Conservation (phyloP, 164 flowering plant species). For the Magnolia officinalis region DNA sequence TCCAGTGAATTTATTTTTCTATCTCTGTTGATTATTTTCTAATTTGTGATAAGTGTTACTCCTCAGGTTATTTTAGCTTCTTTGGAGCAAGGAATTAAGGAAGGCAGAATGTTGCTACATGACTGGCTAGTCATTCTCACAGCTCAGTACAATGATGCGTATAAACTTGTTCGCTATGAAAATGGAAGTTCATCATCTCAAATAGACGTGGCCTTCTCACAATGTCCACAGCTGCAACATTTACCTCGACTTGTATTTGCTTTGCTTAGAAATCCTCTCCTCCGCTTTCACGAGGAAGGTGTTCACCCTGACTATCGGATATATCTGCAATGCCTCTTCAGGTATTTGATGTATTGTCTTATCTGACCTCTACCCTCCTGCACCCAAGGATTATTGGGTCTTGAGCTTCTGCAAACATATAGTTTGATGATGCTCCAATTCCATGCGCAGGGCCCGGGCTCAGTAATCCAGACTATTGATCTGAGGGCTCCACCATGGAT, state of each 20-base stretch:
- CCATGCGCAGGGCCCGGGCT: neutral
- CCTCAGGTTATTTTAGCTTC: slow-evolving; percentile 88
- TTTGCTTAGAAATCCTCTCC: slow-evolving; percentile 84
- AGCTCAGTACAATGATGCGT: slow-evolving; percentile 93
- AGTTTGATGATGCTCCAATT: no score
- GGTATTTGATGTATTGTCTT: slow-evolving; percentile 34
- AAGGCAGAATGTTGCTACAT: slow-evolving; percentile 88
- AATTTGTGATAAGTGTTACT: slow-evolving; percentile 4
- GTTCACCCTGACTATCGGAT: slow-evolving; percentile 97
- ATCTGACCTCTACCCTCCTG: no score
- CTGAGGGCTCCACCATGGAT: neutral
- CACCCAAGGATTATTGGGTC: no score
- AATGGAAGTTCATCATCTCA: slow-evolving; percentile 52
- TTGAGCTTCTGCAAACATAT: no score
- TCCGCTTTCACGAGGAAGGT: slow-evolving; percentile 97
- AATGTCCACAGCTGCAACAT: slow-evolving; percentile 84
- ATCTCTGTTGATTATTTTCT: slow-evolving; percentile 3
- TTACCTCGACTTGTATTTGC: slow-evolving; percentile 91
- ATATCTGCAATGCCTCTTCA: slow-evolving; percentile 93
- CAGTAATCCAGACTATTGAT: neutral
- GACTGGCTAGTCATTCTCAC: slow-evolving; percentile 99
- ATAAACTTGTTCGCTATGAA: slow-evolving; percentile 48
- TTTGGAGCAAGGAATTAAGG: slow-evolving; percentile 89
- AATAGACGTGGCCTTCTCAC: slow-evolving; percentile 72
- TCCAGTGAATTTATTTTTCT: neutral